phyloP scores from a whole-genome alignment of 2,329 filamentous ascomycete genomes.

The Ceratocystis alfenasii region DNA sequence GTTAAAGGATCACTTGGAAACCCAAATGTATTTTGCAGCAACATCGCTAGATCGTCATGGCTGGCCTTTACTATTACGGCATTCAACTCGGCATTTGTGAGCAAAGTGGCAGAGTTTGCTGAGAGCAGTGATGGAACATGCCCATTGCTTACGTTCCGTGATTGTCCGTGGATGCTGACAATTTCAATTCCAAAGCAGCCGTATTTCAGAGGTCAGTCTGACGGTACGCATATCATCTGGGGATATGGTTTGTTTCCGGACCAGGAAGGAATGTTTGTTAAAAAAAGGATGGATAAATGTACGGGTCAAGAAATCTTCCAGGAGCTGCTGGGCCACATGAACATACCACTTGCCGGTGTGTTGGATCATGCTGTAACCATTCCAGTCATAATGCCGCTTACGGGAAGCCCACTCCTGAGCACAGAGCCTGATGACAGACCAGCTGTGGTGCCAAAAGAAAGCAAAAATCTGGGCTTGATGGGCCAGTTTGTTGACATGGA shows the following conservation, averaged over 20 bases:
- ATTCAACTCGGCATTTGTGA: slow-evolving; percentile 27
- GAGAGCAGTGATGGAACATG: slow-evolving; percentile 28
- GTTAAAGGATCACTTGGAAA: slow-evolving; percentile 32
- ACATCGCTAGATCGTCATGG: slow-evolving; percentile 30
- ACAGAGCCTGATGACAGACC: slow-evolving; percentile 31
- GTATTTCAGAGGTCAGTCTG: slow-evolving; percentile 32
- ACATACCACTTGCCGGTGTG: slow-evolving; percentile 27
- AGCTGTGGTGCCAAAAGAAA: slow-evolving; percentile 30
- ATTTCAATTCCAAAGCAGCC: slow-evolving; percentile 34
- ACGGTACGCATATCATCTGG: slow-evolving; percentile 31
- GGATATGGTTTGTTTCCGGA: slow-evolving; percentile 33
- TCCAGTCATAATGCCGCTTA: slow-evolving; percentile 33
- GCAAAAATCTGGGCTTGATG: slow-evolving; percentile 32
- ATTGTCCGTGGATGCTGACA: slow-evolving; percentile 33
- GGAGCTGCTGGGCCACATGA: slow-evolving; percentile 32
- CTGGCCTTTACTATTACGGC: slow-evolving; percentile 34
- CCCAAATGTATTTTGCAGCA: slow-evolving; percentile 29
- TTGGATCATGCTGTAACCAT: slow-evolving; percentile 23
- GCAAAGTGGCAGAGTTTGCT: slow-evolving; percentile 26
- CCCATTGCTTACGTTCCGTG: slow-evolving; percentile 27
- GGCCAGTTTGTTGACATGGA: slow-evolving; percentile 34
- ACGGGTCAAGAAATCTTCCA: slow-evolving; percentile 32
- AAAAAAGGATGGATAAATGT: slow-evolving; percentile 33
- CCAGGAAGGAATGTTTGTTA: slow-evolving; percentile 29
- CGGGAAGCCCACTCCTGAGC: slow-evolving; percentile 31